Evolutionary conservation across 2,329 filamentous ascomycete species (phyloP), one percentile per base, ranked within the genome.

Genomic region (Lachnellula subtilissima): DNA sequence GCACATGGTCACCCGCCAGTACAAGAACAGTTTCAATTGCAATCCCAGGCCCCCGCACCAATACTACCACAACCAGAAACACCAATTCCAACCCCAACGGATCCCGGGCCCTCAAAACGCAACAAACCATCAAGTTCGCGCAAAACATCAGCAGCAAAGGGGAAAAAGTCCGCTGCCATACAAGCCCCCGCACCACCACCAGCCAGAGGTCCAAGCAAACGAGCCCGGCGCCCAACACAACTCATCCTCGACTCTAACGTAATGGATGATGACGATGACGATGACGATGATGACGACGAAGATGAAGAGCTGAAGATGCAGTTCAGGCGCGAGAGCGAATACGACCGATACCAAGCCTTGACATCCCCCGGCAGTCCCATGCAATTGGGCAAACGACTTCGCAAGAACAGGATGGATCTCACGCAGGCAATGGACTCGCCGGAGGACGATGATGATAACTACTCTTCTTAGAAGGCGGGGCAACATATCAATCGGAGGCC

Each of bases 271-370:
- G 46, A 39, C 11, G 57, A 55, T 8, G 46, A 39, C 11, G 57
- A 55, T 9, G 60, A 61, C 11, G 61, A 62, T n/a, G 53, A 60
- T 8, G 50, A 58, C 23, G 64, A 64, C 15, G 57, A 52, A 7
- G 57, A 57, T 11, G 53, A 59, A 14, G 53, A 59, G 19, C 42
- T 57, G 25, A 35, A 58, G 15, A 51, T 55, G 15, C 56, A 63
- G 43, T 63, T 64, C 39, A 58, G 28, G 8, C 28, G 28, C 3
- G 28, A 48, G 32, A 63, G 59, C 17, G 67, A 69, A 53, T 69
- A 69, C 55, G 67, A 69, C 22, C 61, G 55, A 8, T 69, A 57
- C 37, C 66, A 66, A 40, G 65, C 64, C 23, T 45, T 67, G 6
- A 62, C 60, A 15, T 61, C 58, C n/a, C 65, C 66, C 15, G 58